Conservation (phyloP, 345 rosid species). For the Camelina hispida region DNA sequence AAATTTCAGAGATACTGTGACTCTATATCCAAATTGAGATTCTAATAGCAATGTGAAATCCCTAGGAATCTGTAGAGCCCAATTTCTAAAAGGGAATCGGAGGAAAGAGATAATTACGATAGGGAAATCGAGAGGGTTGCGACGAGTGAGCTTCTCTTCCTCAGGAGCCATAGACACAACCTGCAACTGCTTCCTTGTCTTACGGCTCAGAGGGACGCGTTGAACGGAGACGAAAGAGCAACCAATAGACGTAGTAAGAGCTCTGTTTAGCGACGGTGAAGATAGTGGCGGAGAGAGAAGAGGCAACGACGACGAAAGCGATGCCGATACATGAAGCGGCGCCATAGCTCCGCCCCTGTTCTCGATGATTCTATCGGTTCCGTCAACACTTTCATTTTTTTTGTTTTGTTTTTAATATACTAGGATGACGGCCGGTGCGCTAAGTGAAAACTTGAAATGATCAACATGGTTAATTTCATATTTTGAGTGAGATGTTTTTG, state of each 20-base stretch:
- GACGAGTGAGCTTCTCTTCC: slow-evolving; percentile 9
- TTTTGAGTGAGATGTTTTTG: no score
- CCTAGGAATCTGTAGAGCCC: not conserved
- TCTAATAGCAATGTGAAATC: not conserved
- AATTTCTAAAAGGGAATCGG: not conserved
- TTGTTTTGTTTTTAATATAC: no score
- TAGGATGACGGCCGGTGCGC: no score
- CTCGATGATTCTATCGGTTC: not conserved
- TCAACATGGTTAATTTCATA: no score
- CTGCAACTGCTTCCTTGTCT: not conserved
- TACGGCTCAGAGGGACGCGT: not conserved
- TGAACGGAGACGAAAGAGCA: not conserved
- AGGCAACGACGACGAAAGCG: not conserved
- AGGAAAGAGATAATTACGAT: not conserved
- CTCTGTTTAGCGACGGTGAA: not conserved
- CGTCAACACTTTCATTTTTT: not conserved
- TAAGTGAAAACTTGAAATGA: no score
- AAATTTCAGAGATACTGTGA: not conserved
- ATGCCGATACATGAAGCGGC: slow-evolving; percentile 1
- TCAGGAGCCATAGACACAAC: slow-evolving; percentile 4
- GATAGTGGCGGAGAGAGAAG: not conserved
- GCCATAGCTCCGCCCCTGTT: not conserved
- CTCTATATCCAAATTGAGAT: not conserved
- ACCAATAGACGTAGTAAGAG: not conserved
- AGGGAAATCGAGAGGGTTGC: slow-evolving; percentile 1